Evolutionary conservation across 768 basidiomycete genomes (phyloP), one percentile per base, ranked within the genome.

Genomic region (Piloderma croceum): DNA sequence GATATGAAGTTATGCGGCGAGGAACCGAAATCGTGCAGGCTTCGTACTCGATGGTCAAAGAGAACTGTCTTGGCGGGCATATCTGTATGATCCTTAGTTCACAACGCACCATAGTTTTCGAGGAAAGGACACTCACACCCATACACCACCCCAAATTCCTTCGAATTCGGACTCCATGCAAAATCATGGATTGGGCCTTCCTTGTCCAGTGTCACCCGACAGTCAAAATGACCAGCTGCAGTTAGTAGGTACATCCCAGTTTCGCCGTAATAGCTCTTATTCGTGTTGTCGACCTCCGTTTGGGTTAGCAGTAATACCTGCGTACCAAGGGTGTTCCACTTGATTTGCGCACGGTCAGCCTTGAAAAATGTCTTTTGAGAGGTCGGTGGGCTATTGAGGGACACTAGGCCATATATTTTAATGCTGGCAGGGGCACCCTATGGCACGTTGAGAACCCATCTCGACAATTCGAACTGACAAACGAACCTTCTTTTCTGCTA

Each of bases 121-220:
- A 39, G 20, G 18, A 31, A 24, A 36, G 38, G 24, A 19, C 3
- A 76, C 91, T 60, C 52, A 94, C 92, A 99, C 54, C 96, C 94
- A 57, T 97, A 98, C 20, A 91, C 85, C 24, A 97, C 92, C 34
- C 81, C 83, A 57, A 99, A 99, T 63, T 99, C 96, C 62, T 93
- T 90, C 37, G 90, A 90, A 52, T 90, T 92, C 6, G 96, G 91
- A 49, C 83, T 91, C 96, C 96, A 99, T 12, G 79, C 65, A 45
- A 94, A 96, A 58, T 98, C 96, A 54, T 96, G 92, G 47, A 99
- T 90, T 1, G 92, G 92, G 1, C 96, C 96, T 46, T 98, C 94
- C 68, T 96, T 97, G 65, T 96, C 92, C 51, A 89, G 67, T 2
- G 73, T 67, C 20, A 98, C 86, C 21, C 90, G 74, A 57, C 89